Evolutionary conservation across 2,329 filamentous ascomycete species (phyloP).

Genomic region (Coniochaeta pulveracea): DNA sequence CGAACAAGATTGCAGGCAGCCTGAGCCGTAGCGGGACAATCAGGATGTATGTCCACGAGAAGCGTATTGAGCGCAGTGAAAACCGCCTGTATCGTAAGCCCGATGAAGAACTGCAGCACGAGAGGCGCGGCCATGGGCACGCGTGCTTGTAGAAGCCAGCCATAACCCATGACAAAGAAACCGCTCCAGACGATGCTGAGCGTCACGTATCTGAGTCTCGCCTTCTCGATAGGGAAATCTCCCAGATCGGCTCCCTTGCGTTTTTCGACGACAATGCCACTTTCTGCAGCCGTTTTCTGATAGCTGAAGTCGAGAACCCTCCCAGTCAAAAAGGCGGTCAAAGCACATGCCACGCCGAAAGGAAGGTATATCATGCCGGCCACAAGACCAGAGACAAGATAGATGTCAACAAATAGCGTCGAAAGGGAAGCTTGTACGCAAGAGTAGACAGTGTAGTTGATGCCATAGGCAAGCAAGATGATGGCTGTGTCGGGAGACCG

Average conservation of each 20-base stretch:
- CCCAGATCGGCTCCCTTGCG: not conserved
- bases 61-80: not conserved
- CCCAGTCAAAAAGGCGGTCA: not conserved
- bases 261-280: not conserved
- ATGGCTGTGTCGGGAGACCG: not conserved
- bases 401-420: not conserved
- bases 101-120: not conserved
- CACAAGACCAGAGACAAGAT: not conserved
- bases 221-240: not conserved
- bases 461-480: not conserved
- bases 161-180: no score
- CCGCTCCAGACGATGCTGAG: no score
- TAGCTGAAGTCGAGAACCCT: not conserved
- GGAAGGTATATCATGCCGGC: not conserved
- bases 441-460: not conserved
- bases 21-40: not conserved
- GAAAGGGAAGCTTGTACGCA: not conserved
- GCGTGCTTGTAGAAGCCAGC: not conserved
- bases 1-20: not conserved
- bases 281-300: not conserved
- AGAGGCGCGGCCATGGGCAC: not conserved
- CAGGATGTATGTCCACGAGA: not conserved
- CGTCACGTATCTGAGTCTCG: no score
- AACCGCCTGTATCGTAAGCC: not conserved
- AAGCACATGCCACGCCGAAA: not conserved